Conservation (phyloP, 805 yeast species). For the Lachancea cidri region DNA sequence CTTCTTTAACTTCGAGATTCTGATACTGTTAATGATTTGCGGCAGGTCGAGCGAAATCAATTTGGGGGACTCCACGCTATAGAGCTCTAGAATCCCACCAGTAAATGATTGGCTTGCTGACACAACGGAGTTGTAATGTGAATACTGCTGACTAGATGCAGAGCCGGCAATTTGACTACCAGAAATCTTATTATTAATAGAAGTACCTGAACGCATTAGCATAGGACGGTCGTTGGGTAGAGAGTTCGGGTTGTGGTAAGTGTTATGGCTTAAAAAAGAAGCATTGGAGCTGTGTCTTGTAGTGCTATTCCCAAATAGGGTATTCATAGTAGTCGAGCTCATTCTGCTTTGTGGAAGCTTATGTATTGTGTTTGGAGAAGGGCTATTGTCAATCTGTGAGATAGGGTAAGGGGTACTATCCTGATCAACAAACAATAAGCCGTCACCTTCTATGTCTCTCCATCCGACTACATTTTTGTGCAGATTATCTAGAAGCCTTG, state of each 20-base stretch:
- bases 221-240: constrained; percentile 15
- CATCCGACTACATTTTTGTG: constrained; percentile 26
- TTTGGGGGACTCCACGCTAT: constrained; percentile 18
- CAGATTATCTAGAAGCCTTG: constrained; percentile 28
- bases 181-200: constrained; percentile 17
- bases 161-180: constrained; percentile 5
- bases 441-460: constrained; percentile 36
- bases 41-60: constrained; percentile 29
- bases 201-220: constrained; percentile 11
- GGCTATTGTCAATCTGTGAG: not conserved
- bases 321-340: constrained; percentile 8
- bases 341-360: constrained; percentile 6
- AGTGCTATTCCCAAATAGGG: not conserved
- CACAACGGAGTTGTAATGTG: constrained; percentile 10
- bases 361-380: not conserved
- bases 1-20: constrained; percentile 18
- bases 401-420: constrained; percentile 22
- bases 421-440: constrained; percentile 28
- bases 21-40: constrained; percentile 25
- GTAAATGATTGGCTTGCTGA: constrained; percentile 6
- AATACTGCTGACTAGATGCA: constrained; percentile 2
- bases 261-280: constrained; percentile 2
- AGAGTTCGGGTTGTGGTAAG: constrained; percentile 1
- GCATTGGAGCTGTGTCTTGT: constrained; percentile 4
- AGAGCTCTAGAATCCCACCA: constrained; percentile 7